Base-by-base conservation (phyloP, 345 rosid species). In the Passiflora organensis region DNA sequence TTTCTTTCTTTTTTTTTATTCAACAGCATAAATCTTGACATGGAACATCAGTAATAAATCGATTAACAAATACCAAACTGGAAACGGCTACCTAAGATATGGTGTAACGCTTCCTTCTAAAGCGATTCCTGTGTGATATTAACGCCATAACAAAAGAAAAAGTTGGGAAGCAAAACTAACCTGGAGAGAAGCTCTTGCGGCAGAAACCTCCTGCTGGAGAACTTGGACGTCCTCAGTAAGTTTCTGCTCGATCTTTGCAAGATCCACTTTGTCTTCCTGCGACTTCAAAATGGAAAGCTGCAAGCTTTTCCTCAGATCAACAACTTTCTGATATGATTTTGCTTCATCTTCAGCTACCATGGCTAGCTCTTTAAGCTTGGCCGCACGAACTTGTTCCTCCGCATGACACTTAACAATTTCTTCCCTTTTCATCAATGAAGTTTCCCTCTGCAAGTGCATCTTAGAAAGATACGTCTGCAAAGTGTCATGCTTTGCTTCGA, bases 141-240 rank as follows among this genome's bases (percentile, higher is more conserved):
- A n/a, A 28, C 34, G 32, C 36, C 18, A 37, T 48, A 19, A 15
- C 1, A 16, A 45, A 11, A 4, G 25, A 56, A 32, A 22, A 8
- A 37, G 10, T 43, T 22, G 20, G 44, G 58, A 60, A 66, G 37
- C 36, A 62, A 71, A 53, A 59, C 6, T 11, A 54, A 89, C 96
- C 95, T 82, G 83, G 38, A 84, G 56, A 21, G 76, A 76, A 65
- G 79, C 80, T 70, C 90, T 82, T 13, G 81, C 80, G 15, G 81
- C 68, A 28, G 84, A 81, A 75, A 74, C 85, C 56, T 86, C 85
- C 62, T 68, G 76, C 55, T 77, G 93, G 71, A 86, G 79, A 66
- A 13, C 58, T 53, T 77, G 87, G 51, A 90, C 88, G 65, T 84
- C 95, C 70, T 75, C 80, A 23, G 80, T 74, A 68, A 90, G 91